Evolutionary conservation across 148 eudicot species (phyloP).

Genomic region (Fallopia convolvulus): DNA sequence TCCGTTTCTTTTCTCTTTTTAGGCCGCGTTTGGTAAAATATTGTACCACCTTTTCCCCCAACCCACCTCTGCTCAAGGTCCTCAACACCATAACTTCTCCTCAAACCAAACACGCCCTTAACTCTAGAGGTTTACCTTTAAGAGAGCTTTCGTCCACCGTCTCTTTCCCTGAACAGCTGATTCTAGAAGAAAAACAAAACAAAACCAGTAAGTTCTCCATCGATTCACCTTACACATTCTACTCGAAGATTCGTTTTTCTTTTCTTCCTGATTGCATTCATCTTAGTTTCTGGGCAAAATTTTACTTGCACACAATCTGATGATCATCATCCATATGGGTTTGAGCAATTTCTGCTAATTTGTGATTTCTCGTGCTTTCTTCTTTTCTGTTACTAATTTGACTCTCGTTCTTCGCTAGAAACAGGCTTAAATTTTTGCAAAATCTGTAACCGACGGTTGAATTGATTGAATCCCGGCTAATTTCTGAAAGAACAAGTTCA

Average conservation of each 20-base stretch:
- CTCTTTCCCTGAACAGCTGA: background rate
- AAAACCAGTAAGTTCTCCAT: slow-evolving; percentile 1
- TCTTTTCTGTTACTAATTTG: background rate
- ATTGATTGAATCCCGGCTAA: too few species aligned
- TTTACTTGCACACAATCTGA: background rate
- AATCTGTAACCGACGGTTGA: too few species aligned
- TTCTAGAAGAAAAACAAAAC: background rate
- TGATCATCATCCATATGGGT: background rate
- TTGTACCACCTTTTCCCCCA: too few species aligned
- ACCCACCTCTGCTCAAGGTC: too few species aligned
- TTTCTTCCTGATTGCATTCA: background rate
- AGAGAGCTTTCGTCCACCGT: background rate
- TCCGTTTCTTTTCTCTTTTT: slow-evolving; percentile 1
- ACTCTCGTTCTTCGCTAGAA: too few species aligned
- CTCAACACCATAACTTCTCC: too few species aligned
- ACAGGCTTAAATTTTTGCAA: too few species aligned
- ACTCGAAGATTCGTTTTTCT: background rate
- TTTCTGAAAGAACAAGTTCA: background rate
- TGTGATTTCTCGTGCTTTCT: background rate
- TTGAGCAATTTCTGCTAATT: background rate
- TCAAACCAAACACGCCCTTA: too few species aligned
- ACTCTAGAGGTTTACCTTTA: too few species aligned
- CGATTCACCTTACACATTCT: too few species aligned
- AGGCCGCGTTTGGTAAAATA: background rate
- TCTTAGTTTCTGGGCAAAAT: background rate